A percentile compares a stretch with the other conserved stretches of the same genome.
phyloP scores from a whole-genome alignment of 371 early-diverging fungal species.

The Rhizomucor pusillus region DNA sequence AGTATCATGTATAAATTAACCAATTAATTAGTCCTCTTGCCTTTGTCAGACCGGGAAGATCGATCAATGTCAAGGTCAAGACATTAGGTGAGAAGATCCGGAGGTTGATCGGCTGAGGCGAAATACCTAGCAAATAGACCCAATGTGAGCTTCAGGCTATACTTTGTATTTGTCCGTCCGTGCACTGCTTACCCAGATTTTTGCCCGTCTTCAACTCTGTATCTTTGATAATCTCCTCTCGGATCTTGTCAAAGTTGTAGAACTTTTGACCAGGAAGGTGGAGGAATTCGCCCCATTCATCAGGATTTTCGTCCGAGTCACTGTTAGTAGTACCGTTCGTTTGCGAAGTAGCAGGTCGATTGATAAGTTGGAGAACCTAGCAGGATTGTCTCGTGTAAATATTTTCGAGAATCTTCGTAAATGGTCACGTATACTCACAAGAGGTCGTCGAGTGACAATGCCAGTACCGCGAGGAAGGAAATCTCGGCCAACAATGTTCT shows the following conservation, averaged over 20 bases:
- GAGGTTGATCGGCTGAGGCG: slow-evolving; percentile 94
- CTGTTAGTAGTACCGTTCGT: slow-evolving; percentile 16
- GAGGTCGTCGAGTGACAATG: slow-evolving; percentile 93
- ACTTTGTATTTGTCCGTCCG: background rate
- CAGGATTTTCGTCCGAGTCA: slow-evolving; percentile 51
- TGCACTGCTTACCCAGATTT: slow-evolving; percentile 74
- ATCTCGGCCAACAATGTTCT: slow-evolving; percentile 98
- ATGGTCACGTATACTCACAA: slow-evolving; percentile 51
- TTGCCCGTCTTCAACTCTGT: slow-evolving; percentile 94
- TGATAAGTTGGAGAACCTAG: slow-evolving; percentile 93
- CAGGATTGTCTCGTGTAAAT: background rate
- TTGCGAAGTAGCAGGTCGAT: slow-evolving; percentile 60
- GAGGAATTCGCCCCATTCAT: slow-evolving; percentile 97
- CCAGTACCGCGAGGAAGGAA: slow-evolving; percentile 97
- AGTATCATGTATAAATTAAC: background rate
- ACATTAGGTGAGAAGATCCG: slow-evolving; percentile 95
- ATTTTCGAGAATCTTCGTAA: background rate
- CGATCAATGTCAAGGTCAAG: slow-evolving; percentile 96
- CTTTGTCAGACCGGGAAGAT: slow-evolving; percentile 98
- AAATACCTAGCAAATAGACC: slow-evolving; percentile 61
- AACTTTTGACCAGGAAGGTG: slow-evolving; percentile 94
- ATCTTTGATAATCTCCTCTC: slow-evolving; percentile 91
- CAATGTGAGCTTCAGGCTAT: background rate
- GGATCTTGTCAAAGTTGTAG: slow-evolving; percentile 89
- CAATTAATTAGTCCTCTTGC: slow-evolving; percentile 22